A percentile compares a stretch with the other conserved stretches of the same genome.
Evolutionary conservation across 768 basidiomycete genomes (phyloP).

Genomic region (Boletus huronensis): DNA sequence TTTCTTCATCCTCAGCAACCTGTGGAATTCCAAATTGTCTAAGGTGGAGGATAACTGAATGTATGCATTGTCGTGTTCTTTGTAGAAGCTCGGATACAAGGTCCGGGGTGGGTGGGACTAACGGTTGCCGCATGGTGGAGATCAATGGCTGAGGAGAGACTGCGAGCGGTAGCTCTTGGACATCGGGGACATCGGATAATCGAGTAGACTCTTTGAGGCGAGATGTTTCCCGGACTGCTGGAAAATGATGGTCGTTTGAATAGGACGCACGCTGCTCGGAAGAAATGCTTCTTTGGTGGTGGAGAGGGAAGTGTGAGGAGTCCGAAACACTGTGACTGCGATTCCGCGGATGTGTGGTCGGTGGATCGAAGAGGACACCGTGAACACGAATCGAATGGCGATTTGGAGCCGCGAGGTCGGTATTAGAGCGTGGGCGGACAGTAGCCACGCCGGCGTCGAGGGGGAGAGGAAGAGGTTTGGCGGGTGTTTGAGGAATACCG

Average conservation of each 20-base stretch:
- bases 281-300: constrained; percentile 1
- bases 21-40: constrained; percentile 46
- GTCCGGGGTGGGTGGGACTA: constrained; percentile 54
- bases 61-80: constrained; percentile 52
- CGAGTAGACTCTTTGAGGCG: constrained; percentile 2
- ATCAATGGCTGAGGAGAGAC: not conserved
- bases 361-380: constrained; percentile 4
- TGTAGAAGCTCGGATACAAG: constrained; percentile 58
- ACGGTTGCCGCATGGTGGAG: constrained; percentile 40
- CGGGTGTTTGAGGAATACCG: not conserved
- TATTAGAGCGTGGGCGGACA: constrained; percentile 26
- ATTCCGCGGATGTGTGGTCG: constrained; percentile 14
- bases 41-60: constrained; percentile 57
- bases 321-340: constrained; percentile 18
- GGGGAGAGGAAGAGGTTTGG: constrained; percentile 6
- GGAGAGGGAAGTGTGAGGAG: not conserved
- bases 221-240: constrained; percentile 2
- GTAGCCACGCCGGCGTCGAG: not conserved
- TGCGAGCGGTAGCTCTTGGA: not conserved
- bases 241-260: not conserved
- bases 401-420: constrained; percentile 15
- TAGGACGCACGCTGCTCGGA: not conserved
- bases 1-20: constrained; percentile 48
- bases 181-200: constrained; percentile 2
- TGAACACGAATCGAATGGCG: constrained; percentile 10